These are phyloP conservation scores for Macrocybe gigantea DNA, from an alignment of 768 basidiomycete species.

Conservation along the genomic window DNA sequence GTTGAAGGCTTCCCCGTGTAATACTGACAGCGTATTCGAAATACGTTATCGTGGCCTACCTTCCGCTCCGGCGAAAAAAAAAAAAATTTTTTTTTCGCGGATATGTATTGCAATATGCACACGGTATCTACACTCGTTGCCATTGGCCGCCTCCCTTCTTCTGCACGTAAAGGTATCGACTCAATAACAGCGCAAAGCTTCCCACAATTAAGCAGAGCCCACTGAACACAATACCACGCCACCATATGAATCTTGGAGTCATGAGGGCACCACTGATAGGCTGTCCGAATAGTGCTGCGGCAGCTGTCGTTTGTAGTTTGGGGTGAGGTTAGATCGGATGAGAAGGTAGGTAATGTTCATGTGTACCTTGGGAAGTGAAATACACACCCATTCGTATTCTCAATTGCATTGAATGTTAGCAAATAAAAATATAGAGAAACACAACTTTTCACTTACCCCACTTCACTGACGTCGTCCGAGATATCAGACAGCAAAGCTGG, in stretches of 20 bases:
- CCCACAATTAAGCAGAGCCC: conserved; percentile 12
- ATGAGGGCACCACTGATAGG: conserved; percentile 20
- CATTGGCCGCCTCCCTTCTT: conserved; percentile 5
- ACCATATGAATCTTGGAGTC: conserved; percentile 19
- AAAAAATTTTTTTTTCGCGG: too few relatives aligned
- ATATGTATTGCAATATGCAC: not conserved
- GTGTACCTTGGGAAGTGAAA: conserved; percentile 10
- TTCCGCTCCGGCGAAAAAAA: too few relatives aligned
- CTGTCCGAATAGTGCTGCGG: conserved; percentile 15
- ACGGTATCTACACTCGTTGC: conserved; percentile 2
- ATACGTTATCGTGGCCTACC: too few relatives aligned
- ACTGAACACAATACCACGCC: conserved; percentile 19
- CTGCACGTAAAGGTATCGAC: conserved; percentile 9
- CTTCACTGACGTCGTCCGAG: conserved; percentile 8
- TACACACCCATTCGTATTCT: conserved; percentile 13
- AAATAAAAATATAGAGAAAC: not conserved
- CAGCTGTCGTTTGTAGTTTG: conserved; percentile 5
- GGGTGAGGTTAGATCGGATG: conserved; percentile 7
- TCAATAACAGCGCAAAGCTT: conserved; percentile 7
- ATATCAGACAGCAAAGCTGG: conserved; percentile 11
- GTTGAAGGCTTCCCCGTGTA: too few relatives aligned
- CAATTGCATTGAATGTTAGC: not conserved
- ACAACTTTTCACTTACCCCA: conserved; percentile 5
- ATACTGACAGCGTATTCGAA: too few relatives aligned
- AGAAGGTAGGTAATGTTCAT: conserved; percentile 5